Percentiles rank a stretch among this genome's conserved stretches.
phyloP scores from a whole-genome alignment of 805 yeast species.

The Tetrapisispora iriomotensis region DNA sequence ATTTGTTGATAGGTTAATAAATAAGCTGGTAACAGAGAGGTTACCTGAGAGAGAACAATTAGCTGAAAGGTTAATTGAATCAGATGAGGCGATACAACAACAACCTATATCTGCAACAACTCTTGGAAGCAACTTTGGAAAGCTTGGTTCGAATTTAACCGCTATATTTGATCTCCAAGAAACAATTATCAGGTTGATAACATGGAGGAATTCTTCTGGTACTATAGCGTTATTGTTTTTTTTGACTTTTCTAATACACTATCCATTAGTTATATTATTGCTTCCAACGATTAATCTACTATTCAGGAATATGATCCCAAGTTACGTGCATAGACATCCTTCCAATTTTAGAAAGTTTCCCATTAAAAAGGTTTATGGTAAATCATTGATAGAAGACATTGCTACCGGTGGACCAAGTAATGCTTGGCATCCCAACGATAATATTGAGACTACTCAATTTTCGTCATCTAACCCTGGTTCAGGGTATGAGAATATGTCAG shows the following conservation, averaged over 20 bases:
- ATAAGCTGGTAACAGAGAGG: slow-evolving; percentile 40
- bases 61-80: slow-evolving; percentile 34
- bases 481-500: not conserved
- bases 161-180: slow-evolving; percentile 52
- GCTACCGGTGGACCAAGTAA: slow-evolving; percentile 15
- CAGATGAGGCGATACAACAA: slow-evolving; percentile 35
- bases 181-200: slow-evolving; percentile 45
- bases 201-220: slow-evolving; percentile 69
- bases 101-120: slow-evolving; percentile 51
- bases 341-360: slow-evolving; percentile 35
- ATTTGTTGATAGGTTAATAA: slow-evolving; percentile 43
- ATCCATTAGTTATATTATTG: slow-evolving; percentile 59
- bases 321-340: slow-evolving; percentile 62
- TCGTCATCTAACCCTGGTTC: slow-evolving; percentile 2
- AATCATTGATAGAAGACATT: slow-evolving; percentile 38
- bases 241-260: slow-evolving; percentile 57
- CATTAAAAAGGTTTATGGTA: slow-evolving; percentile 40
- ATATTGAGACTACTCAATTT: slow-evolving; percentile 6
- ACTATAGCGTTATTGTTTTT: slow-evolving; percentile 51
- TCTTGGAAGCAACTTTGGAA: slow-evolving; percentile 48
- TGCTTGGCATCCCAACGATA: slow-evolving; percentile 7
- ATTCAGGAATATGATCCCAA: slow-evolving; percentile 56
- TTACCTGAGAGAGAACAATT: slow-evolving; percentile 39
- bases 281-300: slow-evolving; percentile 52
- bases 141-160: slow-evolving; percentile 46